These are phyloP conservation scores for Sarocladium kiliense DNA, from an alignment of 2,329 filamentous ascomycete species.

Conservation along the genomic window DNA sequence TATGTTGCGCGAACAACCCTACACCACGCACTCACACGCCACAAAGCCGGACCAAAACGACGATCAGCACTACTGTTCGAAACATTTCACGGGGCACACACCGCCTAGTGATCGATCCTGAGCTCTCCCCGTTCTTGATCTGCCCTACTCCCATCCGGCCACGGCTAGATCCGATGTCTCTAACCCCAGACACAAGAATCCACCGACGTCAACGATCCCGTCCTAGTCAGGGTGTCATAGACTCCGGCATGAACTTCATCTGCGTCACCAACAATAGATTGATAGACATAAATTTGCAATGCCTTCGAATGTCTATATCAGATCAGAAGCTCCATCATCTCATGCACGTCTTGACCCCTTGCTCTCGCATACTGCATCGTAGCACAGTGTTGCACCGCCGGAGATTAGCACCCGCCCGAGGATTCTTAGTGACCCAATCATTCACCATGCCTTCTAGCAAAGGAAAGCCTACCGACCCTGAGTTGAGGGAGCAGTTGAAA, in stretches of 20 bases:
- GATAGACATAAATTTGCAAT: too few relatives aligned
- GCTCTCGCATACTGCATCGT: not conserved
- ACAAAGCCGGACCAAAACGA: too few relatives aligned
- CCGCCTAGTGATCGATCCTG: too few relatives aligned
- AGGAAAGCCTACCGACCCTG: conserved; percentile 33
- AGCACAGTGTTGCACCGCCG: not conserved
- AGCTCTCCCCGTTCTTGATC: not conserved
- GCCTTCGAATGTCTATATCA: too few relatives aligned
- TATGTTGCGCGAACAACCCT: too few relatives aligned
- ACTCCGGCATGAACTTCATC: too few relatives aligned
- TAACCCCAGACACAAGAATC: not conserved
- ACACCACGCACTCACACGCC: too few relatives aligned
- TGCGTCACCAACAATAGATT: too few relatives aligned
- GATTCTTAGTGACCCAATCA: not conserved
- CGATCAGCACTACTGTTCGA: too few relatives aligned
- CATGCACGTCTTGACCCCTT: not conserved
- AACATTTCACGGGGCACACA: too few relatives aligned
- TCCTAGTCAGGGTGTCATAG: not conserved
- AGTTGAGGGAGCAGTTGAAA: conserved; percentile 33
- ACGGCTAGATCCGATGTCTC: not conserved
- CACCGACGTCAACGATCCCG: not conserved
- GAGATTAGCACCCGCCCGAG: not conserved
- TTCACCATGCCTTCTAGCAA: conserved; percentile 31
- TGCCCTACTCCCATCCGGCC: not conserved
- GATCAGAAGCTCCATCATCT: not conserved